Evolutionary conservation across 1,284 basidiomycete species (phyloP), one percentile per base, ranked within the genome.

Genomic region (Cronartium quercuum): DNA sequence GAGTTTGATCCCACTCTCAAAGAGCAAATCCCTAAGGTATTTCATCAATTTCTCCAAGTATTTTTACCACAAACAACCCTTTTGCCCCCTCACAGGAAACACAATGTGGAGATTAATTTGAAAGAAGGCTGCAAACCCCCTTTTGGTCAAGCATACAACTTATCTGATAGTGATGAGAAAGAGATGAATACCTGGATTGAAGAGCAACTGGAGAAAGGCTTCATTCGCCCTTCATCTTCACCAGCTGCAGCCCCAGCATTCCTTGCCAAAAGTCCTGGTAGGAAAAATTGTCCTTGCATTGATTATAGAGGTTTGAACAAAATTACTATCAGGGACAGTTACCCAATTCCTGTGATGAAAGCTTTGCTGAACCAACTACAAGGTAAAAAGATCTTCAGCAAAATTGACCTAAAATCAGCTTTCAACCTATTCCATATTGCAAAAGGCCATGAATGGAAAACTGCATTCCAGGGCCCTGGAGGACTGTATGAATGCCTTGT

Each of bases 381-480:
- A 4, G 65, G 61, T 0, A 69, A 71, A 15, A 76, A 29, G 18
- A 24, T 76, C 13, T 79, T 77, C 47, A 76, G 68, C 9, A 78
- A 77, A 40, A 64, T 78, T 2, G 76, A 78, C 62, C 68, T 77
- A 6, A 76, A 68, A 18, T 47, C 76, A 13, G 68, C 76, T 7
- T 78, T 76, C 63, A 78, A 78, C n/a, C 66, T 78, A 18, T 42
- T 78, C 18, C 6, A 51, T 13, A 68, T 78, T 61, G 34, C 58
- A 6, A 15, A 40, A 21, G 77, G 66, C 2, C 35, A 77, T 69
- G 69, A 78, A 61, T 76, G 68, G 18, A 63, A 78, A 38, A 78
- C 76, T 6, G 77, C 76, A 0, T 84, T 84, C 77, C 21, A 76
- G 1, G 82, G 80, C 0, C 80, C 78, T 15, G 81, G 80, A 18